Evolutionary conservation across 163 green algal species (phyloP).

Genomic region (Coccomyxa subellipsoidea): DNA sequence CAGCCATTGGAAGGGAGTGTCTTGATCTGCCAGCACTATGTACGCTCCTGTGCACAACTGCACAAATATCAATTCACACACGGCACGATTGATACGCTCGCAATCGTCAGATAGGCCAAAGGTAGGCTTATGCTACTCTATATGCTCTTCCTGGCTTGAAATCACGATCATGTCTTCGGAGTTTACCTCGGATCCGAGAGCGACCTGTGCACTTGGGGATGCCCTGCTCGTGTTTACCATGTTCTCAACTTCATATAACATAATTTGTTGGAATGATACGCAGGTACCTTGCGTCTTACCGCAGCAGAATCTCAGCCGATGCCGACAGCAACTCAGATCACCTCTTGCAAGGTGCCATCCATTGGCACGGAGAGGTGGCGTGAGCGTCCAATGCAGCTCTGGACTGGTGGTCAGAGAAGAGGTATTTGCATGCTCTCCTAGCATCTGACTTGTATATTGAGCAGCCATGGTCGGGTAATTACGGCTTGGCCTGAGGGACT

Average conservation of each 20-base stretch:
- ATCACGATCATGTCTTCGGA: too few species aligned
- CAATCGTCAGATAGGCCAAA: not conserved
- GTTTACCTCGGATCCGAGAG: too few species aligned
- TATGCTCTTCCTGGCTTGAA: too few species aligned
- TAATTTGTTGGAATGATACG: too few species aligned
- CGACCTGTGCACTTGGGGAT: too few species aligned
- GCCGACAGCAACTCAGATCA: not conserved
- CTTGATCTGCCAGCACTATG: not conserved
- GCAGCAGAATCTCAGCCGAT: not conserved
- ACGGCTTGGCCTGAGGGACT: too few species aligned
- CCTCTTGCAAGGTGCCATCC: not conserved
- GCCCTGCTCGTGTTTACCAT: not conserved
- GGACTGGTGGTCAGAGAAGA: not conserved
- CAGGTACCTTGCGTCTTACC: not conserved
- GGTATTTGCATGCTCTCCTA: too few species aligned
- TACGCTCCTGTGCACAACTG: not conserved
- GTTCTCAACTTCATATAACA: not conserved
- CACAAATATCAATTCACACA: not conserved
- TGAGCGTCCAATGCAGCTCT: not conserved
- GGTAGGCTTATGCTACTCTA: too few species aligned
- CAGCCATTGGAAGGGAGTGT: too few species aligned
- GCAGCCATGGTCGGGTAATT: too few species aligned
- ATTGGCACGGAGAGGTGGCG: not conserved
- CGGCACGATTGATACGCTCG: not conserved
- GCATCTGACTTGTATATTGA: too few species aligned